Conservation (phyloP, 441 rosid species). For the Erysimum cheiri region DNA sequence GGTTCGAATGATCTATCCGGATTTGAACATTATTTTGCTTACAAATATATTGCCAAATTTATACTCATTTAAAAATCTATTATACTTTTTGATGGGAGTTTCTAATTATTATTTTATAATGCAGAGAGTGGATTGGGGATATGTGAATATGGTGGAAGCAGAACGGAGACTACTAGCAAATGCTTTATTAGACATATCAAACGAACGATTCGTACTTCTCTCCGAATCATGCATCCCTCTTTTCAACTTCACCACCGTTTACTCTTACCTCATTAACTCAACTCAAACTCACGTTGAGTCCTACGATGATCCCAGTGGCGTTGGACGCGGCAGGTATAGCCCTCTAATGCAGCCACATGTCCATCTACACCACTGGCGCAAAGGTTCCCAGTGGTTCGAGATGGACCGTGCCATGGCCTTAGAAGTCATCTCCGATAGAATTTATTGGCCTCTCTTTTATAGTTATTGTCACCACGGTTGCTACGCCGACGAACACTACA, state of each 20-base stretch:
- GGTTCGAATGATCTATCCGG: background rate
- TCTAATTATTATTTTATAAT: constrained; percentile 15
- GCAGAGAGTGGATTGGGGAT: constrained; percentile 88
- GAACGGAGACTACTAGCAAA: constrained; percentile 86
- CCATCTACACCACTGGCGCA: constrained; percentile 65
- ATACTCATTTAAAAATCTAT: background rate
- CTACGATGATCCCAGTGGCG: constrained; percentile 59
- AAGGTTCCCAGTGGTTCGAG: constrained; percentile 93
- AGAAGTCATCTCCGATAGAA: constrained; percentile 64
- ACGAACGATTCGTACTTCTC: constrained; percentile 80
- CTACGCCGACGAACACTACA: constrained; percentile 83
- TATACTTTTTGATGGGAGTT: background rate
- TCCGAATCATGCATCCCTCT: constrained; percentile 93
- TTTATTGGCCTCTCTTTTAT: constrained; percentile 59
- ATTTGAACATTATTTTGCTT: background rate
- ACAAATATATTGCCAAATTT: background rate
- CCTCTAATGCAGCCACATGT: constrained; percentile 60
- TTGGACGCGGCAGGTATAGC: constrained; percentile 75
- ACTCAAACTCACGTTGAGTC: constrained; percentile 58
- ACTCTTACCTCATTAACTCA: constrained; percentile 68
- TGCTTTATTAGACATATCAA: constrained; percentile 79
- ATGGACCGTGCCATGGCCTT: constrained; percentile 69
- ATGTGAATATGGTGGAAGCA: constrained; percentile 86
- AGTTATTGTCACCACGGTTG: constrained; percentile 59
- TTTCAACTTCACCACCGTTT: constrained; percentile 79